Evolutionary conservation across 176 grass and related monocot genomes (phyloP).

Genomic region (Urochloa ruziziensis): DNA sequence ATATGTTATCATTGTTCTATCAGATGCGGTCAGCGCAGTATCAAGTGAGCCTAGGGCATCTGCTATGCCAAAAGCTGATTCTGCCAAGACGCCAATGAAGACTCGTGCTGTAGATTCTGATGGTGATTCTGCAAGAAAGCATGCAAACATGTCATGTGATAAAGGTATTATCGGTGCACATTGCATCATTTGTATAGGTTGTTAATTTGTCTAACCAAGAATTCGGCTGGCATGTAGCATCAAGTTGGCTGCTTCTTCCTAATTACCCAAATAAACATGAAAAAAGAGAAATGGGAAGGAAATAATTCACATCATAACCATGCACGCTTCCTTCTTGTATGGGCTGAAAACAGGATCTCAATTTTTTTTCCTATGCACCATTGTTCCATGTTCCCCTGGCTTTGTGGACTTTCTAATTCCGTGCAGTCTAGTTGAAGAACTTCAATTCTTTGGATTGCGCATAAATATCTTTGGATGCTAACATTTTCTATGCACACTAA

Average conservation of each 20-base stretch:
- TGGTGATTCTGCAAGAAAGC: constrained; percentile 24
- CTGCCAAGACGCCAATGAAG: constrained; percentile 40
- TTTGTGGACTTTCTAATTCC: constrained; percentile 4
- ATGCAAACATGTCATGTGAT: constrained; percentile 37
- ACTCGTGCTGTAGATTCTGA: neutral
- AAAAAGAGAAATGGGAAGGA: neutral
- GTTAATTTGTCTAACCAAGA: constrained; percentile 21
- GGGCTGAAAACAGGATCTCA: neutral
- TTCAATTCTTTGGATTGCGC: neutral
- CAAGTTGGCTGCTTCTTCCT: constrained; percentile 1
- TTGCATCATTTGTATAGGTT: constrained; percentile 17
- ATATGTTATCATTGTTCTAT: constrained; percentile 30
- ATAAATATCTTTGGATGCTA: constrained; percentile 6
- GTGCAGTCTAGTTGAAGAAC: neutral
- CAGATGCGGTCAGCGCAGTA: constrained; percentile 38
- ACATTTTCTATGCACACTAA: neutral
- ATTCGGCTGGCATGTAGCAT: constrained; percentile 1
- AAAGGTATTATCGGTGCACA: constrained; percentile 55
- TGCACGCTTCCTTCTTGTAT: constrained; percentile 23
- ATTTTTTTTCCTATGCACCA: neutral
- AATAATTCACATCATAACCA: constrained; percentile 1
- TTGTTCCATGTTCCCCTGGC: neutral
- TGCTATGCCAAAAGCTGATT: constrained; percentile 38
- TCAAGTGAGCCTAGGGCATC: constrained; percentile 37
- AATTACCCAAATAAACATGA: constrained; percentile 13